Evolutionary conservation across 2,329 filamentous ascomycete species (phyloP).

Genomic region (Colletotrichum tofieldiae): DNA sequence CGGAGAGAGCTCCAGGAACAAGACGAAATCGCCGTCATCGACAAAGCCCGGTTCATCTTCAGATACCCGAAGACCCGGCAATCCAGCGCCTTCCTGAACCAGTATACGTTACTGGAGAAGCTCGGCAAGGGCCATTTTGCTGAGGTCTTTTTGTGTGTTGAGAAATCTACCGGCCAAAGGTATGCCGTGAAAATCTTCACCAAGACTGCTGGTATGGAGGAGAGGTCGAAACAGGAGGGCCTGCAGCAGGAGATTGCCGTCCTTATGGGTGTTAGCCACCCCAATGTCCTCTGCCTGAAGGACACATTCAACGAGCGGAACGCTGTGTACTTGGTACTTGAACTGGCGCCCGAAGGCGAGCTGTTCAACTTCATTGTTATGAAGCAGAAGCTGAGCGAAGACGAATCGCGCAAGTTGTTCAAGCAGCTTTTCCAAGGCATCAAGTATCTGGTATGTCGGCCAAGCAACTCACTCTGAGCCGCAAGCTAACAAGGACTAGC

Average conservation of each 20-base stretch:
- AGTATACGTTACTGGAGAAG: conserved; percentile 88
- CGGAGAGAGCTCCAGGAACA: conserved; percentile 89
- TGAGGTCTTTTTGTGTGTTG: conserved; percentile 91
- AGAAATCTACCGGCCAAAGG: conserved; percentile 84
- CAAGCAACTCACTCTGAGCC: not conserved
- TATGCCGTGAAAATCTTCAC: conserved; percentile 97
- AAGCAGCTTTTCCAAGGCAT: conserved; percentile 92
- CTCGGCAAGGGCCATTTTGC: conserved; percentile 97
- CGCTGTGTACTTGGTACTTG: conserved; percentile 91
- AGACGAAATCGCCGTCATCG: conserved; percentile 90
- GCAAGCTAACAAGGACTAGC: conserved; percentile 69
- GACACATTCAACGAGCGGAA: conserved; percentile 95
- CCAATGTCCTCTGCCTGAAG: conserved; percentile 92
- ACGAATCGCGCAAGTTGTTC: conserved; percentile 89
- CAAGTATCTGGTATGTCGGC: conserved; percentile 86
- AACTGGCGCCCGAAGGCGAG: conserved; percentile 93
- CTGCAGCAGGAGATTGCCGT: conserved; percentile 97
- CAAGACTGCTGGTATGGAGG: conserved; percentile 85
- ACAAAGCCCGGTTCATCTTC: conserved; percentile 91
- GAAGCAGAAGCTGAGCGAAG: conserved; percentile 89
- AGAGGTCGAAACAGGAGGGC: conserved; percentile 86
- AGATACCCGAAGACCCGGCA: conserved; percentile 84
- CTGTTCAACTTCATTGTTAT: conserved; percentile 95
- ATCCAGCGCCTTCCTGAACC: conserved; percentile 85
- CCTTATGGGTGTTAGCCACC: conserved; percentile 96